Percentiles rank a stretch among this genome's conserved stretches.
Evolutionary conservation across 805 yeast genomes (phyloP).

Genomic region (Kodamaea leandrae): DNA sequence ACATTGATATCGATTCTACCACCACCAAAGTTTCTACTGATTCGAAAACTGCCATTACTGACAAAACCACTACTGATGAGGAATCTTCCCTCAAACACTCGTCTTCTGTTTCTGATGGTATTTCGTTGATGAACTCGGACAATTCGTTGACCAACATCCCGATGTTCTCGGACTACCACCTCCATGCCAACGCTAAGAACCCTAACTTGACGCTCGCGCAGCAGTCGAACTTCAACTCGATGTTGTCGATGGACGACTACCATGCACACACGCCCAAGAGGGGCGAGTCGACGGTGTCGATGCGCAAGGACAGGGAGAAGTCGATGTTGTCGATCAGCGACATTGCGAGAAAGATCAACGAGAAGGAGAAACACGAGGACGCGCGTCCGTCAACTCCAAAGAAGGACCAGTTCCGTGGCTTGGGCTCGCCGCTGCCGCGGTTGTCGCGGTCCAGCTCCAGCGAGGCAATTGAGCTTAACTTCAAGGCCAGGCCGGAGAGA

Average conservation of each 20-base stretch:
- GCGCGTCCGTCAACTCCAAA: too few relatives aligned
- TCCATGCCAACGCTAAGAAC: slow-evolving; percentile 32
- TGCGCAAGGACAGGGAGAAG: not conserved
- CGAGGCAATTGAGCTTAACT: slow-evolving; percentile 32
- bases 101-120: slow-evolving; percentile 53
- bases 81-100: slow-evolving; percentile 21
- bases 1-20: not conserved
- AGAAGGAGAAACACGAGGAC: not conserved
- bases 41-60: too few relatives aligned
- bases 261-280: slow-evolving; percentile 10
- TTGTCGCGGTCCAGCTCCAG: slow-evolving; percentile 22
- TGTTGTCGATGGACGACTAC: slow-evolving; percentile 36
- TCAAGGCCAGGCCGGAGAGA: slow-evolving; percentile 16
- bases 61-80: slow-evolving; percentile 4
- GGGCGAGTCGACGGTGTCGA: not conserved
- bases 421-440: slow-evolving; percentile 4
- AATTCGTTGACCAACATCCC: slow-evolving; percentile 65
- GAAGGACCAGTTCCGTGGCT: not conserved
- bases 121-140: slow-evolving; percentile 60
- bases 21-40: too few relatives aligned
- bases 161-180: slow-evolving; percentile 51
- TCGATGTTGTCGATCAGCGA: too few relatives aligned
- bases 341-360: not conserved
- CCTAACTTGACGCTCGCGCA: slow-evolving; percentile 20
- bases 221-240: slow-evolving; percentile 29